Conservation (phyloP, 2,329 filamentous ascomycete species). For the Cryphonectria japonica region DNA sequence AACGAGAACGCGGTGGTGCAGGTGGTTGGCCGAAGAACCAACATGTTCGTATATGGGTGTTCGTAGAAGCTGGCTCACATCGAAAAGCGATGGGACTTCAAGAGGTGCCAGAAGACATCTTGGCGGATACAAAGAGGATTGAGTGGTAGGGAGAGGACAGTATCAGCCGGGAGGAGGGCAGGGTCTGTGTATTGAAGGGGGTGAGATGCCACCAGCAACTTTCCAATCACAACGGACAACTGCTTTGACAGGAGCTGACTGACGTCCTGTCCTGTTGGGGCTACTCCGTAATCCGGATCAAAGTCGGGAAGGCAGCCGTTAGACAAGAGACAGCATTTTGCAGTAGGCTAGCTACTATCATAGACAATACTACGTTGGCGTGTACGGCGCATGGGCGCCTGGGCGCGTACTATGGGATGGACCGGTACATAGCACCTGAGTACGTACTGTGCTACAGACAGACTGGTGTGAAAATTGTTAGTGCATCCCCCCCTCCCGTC, state of each 20-base stretch:
- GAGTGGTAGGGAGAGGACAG: not conserved
- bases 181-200: not conserved
- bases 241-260: not conserved
- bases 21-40: slow-evolving; percentile 35
- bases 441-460: not conserved
- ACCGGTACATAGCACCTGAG: not conserved
- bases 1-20: slow-evolving; percentile 35
- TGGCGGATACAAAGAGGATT: not conserved
- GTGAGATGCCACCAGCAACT: not conserved
- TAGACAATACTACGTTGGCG: not conserved
- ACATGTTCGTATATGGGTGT: slow-evolving; percentile 33
- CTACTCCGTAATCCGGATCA: slow-evolving; percentile 22
- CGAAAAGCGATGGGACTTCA: not conserved
- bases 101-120: not conserved
- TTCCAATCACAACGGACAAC: not conserved
- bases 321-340: not conserved
- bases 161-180: not conserved
- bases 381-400: not conserved
- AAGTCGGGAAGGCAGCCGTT: slow-evolving; percentile 5
- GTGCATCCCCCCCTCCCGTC: slow-evolving; percentile 8
- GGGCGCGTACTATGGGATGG: not conserved
- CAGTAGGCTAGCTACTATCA: not conserved
- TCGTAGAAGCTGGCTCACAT: slow-evolving; percentile 10
- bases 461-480: slow-evolving; percentile 18
- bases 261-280: not conserved